Evolutionary conservation across 2,329 filamentous ascomycete species (phyloP), one percentile per base, ranked within the genome.

Genomic region (Hyphodiscus sp.): DNA sequence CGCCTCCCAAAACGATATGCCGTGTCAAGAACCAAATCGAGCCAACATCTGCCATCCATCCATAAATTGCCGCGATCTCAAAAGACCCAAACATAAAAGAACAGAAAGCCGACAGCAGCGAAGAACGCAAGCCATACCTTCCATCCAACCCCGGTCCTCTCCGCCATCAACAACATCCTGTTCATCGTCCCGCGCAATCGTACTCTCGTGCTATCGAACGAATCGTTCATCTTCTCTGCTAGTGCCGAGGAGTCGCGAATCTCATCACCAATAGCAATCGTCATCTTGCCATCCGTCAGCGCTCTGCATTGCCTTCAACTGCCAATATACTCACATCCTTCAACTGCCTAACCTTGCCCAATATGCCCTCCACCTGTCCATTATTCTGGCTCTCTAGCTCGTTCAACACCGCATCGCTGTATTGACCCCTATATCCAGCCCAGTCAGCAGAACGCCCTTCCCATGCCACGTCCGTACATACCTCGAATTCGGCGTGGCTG

Each of bases 341-440:
- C 64, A 97, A 69, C 75, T 91, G 83, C 74, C 80, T 84, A 56
- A 97, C 92, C 72, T 96, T 96, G 61, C 87, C 87, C 61, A 89
- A 80, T 67, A 96, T 91, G n/a, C 91, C 90, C 57, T 90, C 87
- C 11, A 96, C 85, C 65, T 96, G 86, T 54, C 83, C 78, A 63
- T 96, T 91, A 68, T 97, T 97, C 74, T 99, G 94, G 66, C 88
- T 92, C 75, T 99, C 94, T 56, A 99, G 79, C 73, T 95, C 91
- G 68, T 89, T 90, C 50, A 99, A 79, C 47, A 96, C 90, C 19
- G 91, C 88, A 65, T 95, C 87, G 68, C 87, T 92, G 70, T 97
- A 97, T 70, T 96, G 91, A 15, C 92, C 92, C 68, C 86, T 89
- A 61, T 60, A 52, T 47, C 26, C 18, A 2, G 41, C 38, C 8